These are phyloP conservation scores for Symbiotaphrina buchneri DNA, from an alignment of 495 filamentous ascomycete species.

Conservation along the genomic window DNA sequence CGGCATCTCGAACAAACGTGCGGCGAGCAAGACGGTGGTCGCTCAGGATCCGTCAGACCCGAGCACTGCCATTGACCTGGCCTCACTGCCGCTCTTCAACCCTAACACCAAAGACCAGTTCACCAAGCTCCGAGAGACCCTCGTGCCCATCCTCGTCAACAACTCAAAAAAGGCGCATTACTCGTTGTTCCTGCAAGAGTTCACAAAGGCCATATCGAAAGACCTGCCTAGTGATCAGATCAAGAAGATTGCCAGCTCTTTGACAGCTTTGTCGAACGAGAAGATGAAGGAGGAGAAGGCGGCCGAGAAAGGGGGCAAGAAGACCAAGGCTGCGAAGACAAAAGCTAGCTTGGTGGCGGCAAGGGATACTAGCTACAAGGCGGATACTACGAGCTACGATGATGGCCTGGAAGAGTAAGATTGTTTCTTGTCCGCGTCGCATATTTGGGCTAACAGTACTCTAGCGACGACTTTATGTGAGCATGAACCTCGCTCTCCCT, in stretches of 20 bases:
- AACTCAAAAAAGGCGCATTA: conserved; percentile 84
- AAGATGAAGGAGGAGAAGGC: conserved; percentile 98
- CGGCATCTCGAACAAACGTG: conserved; percentile 25
- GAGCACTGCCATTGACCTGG: conserved; percentile 56
- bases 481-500: too few species aligned
- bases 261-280: conserved; percentile 82
- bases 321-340: conserved; percentile 83
- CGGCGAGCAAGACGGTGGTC: conserved; percentile 37
- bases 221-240: conserved; percentile 79
- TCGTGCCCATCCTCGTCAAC: conserved; percentile 48
- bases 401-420: conserved; percentile 63
- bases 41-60: conserved; percentile 42
- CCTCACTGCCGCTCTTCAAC: conserved; percentile 63
- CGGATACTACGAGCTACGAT: conserved; percentile 55
- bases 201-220: conserved; percentile 65
- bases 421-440: conserved; percentile 9
- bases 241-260: conserved; percentile 71
- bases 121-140: conserved; percentile 40
- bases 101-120: conserved; percentile 75
- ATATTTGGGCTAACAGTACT: neutral
- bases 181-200: conserved; percentile 70
- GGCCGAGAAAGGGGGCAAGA: conserved; percentile 87
- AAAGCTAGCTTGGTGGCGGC: conserved; percentile 62
- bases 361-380: conserved; percentile 32
- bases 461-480: neutral